phyloP scores from a whole-genome alignment of 805 yeast genomes.

The Metschnikowia borealis region DNA sequence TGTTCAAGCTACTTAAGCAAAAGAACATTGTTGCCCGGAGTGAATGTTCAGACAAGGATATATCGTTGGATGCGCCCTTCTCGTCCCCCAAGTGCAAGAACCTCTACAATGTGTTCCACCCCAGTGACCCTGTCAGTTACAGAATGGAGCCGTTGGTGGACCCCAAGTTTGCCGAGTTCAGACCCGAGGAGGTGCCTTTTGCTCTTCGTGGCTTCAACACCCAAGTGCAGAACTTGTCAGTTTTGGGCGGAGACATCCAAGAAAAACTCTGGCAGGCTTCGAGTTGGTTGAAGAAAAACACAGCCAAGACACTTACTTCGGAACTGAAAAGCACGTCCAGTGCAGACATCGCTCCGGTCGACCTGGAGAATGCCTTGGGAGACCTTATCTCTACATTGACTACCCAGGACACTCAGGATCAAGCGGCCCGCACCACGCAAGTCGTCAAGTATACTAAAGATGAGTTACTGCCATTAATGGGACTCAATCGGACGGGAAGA shows the following conservation, averaged over 20 bases:
- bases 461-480: slow-evolving; percentile 34
- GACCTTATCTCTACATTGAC: slow-evolving; percentile 33
- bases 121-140: slow-evolving; percentile 89
- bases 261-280: slow-evolving; percentile 34
- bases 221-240: slow-evolving; percentile 41
- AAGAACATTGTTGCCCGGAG: slow-evolving; percentile 50
- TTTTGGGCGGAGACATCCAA: slow-evolving; percentile 35
- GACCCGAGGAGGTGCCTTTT: slow-evolving; percentile 58
- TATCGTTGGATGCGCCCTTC: slow-evolving; percentile 12
- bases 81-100: slow-evolving; percentile 58
- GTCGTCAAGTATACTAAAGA: slow-evolving; percentile 26
- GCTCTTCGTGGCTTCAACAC: slow-evolving; percentile 50
- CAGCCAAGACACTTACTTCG: neutral
- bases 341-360: slow-evolving; percentile 5
- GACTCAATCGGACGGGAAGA: slow-evolving; percentile 68
- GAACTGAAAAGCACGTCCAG: slow-evolving; percentile 10
- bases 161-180: slow-evolving; percentile 42
- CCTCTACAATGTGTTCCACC: slow-evolving; percentile 79
- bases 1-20: slow-evolving; percentile 70
- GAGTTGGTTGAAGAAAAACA: slow-evolving; percentile 27
- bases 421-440: slow-evolving; percentile 18
- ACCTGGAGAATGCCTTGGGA: slow-evolving; percentile 37
- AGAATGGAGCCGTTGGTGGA: slow-evolving; percentile 80
- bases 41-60: slow-evolving; percentile 13
- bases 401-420: slow-evolving; percentile 17